These are phyloP conservation scores for Sclerotinia sclerotiorum DNA, from an alignment of 2,329 filamentous ascomycete genomes.

Conservation along the genomic window DNA sequence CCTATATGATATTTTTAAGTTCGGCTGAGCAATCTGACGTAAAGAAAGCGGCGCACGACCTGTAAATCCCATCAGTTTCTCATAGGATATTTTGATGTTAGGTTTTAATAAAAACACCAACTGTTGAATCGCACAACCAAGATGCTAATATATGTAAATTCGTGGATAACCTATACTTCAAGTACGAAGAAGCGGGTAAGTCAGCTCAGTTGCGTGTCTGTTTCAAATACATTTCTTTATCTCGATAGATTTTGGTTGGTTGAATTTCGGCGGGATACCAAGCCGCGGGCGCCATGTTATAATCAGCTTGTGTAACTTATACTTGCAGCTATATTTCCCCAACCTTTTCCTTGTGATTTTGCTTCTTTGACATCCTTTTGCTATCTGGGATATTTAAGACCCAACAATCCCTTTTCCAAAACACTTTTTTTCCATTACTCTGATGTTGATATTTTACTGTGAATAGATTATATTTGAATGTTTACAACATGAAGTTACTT, in stretches of 20 bases:
- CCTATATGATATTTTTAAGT: background rate
- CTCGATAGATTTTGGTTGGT: background rate
- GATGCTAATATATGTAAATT: background rate
- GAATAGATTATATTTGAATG: background rate
- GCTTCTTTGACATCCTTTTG: background rate
- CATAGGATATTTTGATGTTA: background rate
- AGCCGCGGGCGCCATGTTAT: background rate
- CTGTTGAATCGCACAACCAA: background rate
- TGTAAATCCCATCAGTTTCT: background rate
- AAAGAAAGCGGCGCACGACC: background rate
- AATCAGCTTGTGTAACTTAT: background rate
- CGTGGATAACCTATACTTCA: background rate
- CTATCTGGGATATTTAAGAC: background rate
- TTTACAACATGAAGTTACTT: slow-evolving; percentile 15
- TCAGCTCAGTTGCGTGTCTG: background rate
- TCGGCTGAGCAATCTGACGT: background rate
- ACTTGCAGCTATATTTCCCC: background rate
- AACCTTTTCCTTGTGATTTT: background rate
- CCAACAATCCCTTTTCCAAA: too few relatives aligned
- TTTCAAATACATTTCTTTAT: slow-evolving; percentile 12
- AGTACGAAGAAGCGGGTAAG: background rate
- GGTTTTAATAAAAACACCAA: background rate
- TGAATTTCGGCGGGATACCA: background rate
- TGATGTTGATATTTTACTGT: background rate
- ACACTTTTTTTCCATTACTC: background rate